These are phyloP conservation scores for Yamadazyma diospyri DNA, from an alignment of 1,139 yeast species.

Conservation along the genomic window DNA sequence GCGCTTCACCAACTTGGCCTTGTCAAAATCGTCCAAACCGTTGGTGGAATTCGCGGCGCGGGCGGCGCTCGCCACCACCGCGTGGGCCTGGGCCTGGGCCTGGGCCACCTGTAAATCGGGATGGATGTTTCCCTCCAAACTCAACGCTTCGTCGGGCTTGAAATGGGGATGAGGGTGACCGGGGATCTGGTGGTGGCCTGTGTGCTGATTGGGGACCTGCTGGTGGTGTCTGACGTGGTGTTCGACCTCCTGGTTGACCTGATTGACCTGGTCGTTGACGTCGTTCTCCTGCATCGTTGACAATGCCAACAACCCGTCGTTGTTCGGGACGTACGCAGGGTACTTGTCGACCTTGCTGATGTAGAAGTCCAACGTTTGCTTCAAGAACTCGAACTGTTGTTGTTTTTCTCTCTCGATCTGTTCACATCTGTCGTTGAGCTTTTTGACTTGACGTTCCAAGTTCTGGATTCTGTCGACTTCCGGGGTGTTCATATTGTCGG, in stretches of 20 bases:
- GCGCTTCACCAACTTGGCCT: conserved; percentile 14
- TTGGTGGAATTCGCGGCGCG: conserved; percentile 10
- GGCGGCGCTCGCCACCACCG: conserved; percentile 37
- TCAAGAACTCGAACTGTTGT: conserved; percentile 34
- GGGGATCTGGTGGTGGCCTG: conserved; percentile 4
- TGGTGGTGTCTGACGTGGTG: conserved; percentile 16
- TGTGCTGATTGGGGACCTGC: not conserved
- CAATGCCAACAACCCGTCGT: conserved; percentile 19
- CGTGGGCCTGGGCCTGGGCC: conserved; percentile 33
- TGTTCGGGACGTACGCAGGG: conserved; percentile 29
- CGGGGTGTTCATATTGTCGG: conserved; percentile 5
- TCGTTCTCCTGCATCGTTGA: conserved; percentile 25
- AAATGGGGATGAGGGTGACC: conserved; percentile 10
- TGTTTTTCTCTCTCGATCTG: conserved; percentile 22
- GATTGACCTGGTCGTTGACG: conserved; percentile 12
- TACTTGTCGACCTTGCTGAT: conserved; percentile 39
- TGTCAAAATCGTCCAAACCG: conserved; percentile 16
- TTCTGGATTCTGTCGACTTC: conserved; percentile 8
- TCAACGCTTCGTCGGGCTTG: conserved; percentile 11
- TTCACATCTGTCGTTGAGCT: conserved; percentile 12
- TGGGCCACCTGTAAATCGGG: conserved; percentile 27
- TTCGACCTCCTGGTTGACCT: conserved; percentile 17
- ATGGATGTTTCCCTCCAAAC: conserved; percentile 15
- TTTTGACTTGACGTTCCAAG: conserved; percentile 13
- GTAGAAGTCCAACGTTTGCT: conserved; percentile 38